Evolutionary conservation across 2,329 filamentous ascomycete genomes (phyloP).

Genomic region (Paecilomyces variotii): DNA sequence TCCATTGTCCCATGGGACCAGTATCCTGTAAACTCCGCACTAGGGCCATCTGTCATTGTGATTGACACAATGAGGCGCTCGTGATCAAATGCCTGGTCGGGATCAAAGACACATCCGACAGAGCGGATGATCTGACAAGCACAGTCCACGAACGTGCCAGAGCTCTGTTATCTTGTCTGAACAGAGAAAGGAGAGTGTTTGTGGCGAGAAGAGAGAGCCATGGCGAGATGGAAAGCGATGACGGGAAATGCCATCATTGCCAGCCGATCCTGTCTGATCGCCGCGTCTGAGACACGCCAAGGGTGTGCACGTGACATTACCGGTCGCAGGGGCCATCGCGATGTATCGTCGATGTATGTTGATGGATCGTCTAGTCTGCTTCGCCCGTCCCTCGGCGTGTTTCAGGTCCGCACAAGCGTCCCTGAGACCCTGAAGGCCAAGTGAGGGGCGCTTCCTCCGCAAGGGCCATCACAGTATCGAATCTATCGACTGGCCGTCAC

Average conservation of each 20-base stretch:
- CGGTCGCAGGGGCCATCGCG: neutral
- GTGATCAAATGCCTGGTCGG: neutral
- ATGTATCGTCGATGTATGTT: too few species aligned
- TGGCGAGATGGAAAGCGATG: neutral
- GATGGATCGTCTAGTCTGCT: neutral
- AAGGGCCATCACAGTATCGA: neutral
- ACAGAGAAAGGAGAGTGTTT: neutral
- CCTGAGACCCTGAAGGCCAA: neutral
- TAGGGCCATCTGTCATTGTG: neutral
- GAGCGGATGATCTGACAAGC: neutral
- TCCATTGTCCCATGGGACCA: neutral
- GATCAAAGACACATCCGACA: neutral
- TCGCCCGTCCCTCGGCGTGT: neutral
- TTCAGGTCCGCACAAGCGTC: neutral
- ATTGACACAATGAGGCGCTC: neutral
- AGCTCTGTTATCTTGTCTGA: neutral
- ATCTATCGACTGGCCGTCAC: neutral
- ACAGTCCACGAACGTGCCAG: neutral
- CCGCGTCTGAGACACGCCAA: neutral
- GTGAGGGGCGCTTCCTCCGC: neutral
- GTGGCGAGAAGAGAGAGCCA: neutral
- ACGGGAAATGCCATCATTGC: neutral
- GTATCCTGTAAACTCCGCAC: neutral
- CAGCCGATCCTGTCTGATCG: neutral
- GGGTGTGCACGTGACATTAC: neutral